Base-by-base conservation (phyloP, 2,329 filamentous ascomycete genomes). In the Colletotrichum theobromicola region DNA sequence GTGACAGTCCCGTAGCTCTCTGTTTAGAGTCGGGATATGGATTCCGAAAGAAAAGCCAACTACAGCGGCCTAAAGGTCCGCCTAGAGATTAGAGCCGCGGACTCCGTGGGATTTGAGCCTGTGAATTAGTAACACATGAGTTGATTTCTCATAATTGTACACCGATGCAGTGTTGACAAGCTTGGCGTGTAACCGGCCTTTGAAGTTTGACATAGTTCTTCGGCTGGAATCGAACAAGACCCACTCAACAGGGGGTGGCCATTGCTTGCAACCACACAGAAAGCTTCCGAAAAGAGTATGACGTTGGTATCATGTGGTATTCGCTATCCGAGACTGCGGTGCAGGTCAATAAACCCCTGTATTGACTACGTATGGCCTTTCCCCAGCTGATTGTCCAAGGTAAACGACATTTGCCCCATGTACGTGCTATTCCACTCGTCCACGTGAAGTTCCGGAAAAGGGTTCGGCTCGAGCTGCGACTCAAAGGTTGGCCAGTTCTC, bases 331-430 rank as follows among this genome's bases (percentile, higher is more conserved):
- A 50, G 2, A 4, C 0, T 7, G n/a, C 7, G n/a, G 0, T 0
- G 42, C 42, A 21, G 6, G 12, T 50, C 0, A 0, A 50, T 24
- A 21, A 50, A 50, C n/a, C 7, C 12, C 28, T 9, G 0, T 4
- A 1, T 26, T 16, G 53, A 10, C n/a, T 68, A 61, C 1, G 28
- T 3, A 10, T 26, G 12, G 10, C 55, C 21, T 24, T 68, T 72
- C 8, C 55, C 63, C 9, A 68, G n/a, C 30, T 72, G 70, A 7
- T 53, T 68, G 21, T 72, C 70, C 30, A 72, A n/a, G 13, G 64
- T 62, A 16, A 72, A 72, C 8, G 70, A 68, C 70, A 72, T 72
- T 4, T 67, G 64, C 4, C 70, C 64, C 37, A 68, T 68, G 30
- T 72, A 68, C 4, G 37, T 35, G 7, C 24, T 58, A 12, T 57